Evolutionary conservation across 2,329 filamentous ascomycete genomes (phyloP).

Genomic region (Penicillium psychrosexuale): DNA sequence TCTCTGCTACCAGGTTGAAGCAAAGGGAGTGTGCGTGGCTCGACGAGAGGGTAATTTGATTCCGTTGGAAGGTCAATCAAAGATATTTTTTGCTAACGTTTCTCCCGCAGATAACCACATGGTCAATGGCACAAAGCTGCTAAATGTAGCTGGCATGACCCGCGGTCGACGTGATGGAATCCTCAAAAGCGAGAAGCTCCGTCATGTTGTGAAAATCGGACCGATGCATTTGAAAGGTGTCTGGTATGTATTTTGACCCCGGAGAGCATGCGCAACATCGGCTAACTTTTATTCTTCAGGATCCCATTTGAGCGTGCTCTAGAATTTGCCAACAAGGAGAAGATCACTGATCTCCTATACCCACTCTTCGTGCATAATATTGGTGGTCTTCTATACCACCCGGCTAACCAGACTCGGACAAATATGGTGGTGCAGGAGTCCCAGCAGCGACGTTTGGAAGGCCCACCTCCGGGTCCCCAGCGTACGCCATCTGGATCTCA

Average conservation of each 20-base stretch:
- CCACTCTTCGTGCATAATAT: conserved; percentile 98
- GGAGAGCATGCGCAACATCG: background rate
- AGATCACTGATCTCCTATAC: conserved; percentile 93
- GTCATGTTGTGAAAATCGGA: conserved; percentile 97
- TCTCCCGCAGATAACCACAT: conserved; percentile 81
- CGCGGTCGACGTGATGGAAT: conserved; percentile 92
- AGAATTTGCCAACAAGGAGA: conserved; percentile 99
- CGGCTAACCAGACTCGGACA: conserved; percentile 72
- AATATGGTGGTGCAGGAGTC: conserved; percentile 83
- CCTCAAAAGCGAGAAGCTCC: conserved; percentile 93
- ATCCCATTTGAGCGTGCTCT: conserved; percentile 97
- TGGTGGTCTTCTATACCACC: conserved; percentile 87
- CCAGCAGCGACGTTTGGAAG: conserved; percentile 71
- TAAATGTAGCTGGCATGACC: conserved; percentile 98
- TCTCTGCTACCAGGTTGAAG: conserved; percentile 95
- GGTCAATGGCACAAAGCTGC: conserved; percentile 96
- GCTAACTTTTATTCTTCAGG: conserved; percentile 51
- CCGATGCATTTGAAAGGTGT: conserved; percentile 99
- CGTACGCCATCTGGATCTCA: conserved; percentile 66
- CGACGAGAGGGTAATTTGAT: conserved; percentile 73
- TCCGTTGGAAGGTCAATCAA: background rate
- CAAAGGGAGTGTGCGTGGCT: conserved; percentile 91
- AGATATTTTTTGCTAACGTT: background rate
- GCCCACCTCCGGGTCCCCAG: conserved; percentile 43
- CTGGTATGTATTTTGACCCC: conserved; percentile 62